A percentile compares a stretch with the other conserved stretches of the same genome.
These are phyloP conservation scores for Bimuria novae-zelandiae DNA, from an alignment of 2,329 filamentous ascomycete species.

Conservation along the genomic window DNA sequence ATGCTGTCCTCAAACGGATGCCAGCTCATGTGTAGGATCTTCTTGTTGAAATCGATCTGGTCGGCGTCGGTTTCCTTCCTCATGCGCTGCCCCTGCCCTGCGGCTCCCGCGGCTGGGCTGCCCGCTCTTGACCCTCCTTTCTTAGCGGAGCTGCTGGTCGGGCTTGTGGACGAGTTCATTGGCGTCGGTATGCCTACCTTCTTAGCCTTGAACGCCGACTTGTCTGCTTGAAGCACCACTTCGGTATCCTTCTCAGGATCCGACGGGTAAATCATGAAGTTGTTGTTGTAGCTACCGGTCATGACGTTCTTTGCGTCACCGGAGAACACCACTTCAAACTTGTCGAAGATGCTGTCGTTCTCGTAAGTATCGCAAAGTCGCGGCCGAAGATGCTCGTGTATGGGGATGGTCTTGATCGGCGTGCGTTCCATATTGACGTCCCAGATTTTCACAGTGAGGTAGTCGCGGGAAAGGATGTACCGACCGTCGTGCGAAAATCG, in stretches of 20 bases:
- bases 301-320: conserved; percentile 98
- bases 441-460: conserved; percentile 99
- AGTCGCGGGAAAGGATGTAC: conserved; percentile 97
- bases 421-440: conserved; percentile 99
- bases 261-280: conserved; percentile 99
- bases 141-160: conserved; percentile 75
- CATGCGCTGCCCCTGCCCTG: conserved; percentile 88
- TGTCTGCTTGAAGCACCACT: conserved; percentile 95
- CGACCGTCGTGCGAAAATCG: conserved; percentile 95
- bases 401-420: conserved; percentile 97
- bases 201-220: conserved; percentile 99
- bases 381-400: conserved; percentile 94
- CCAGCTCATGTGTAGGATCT: conserved; percentile 99
- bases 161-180: conserved; percentile 82
- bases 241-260: conserved; percentile 96
- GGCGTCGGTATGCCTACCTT: conserved; percentile 98
- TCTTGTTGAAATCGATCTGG: conserved; percentile 99
- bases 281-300: conserved; percentile 99
- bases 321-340: conserved; percentile 98
- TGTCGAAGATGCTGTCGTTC: conserved; percentile 99
- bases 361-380: conserved; percentile 97
- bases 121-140: conserved; percentile 86
- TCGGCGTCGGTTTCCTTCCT: conserved; percentile 98
- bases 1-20: conserved; percentile 99
- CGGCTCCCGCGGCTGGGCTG: conserved; percentile 74